Evolutionary conservation across 2,329 filamentous ascomycete genomes (phyloP).

Genomic region (Madurella mycetomatis): DNA sequence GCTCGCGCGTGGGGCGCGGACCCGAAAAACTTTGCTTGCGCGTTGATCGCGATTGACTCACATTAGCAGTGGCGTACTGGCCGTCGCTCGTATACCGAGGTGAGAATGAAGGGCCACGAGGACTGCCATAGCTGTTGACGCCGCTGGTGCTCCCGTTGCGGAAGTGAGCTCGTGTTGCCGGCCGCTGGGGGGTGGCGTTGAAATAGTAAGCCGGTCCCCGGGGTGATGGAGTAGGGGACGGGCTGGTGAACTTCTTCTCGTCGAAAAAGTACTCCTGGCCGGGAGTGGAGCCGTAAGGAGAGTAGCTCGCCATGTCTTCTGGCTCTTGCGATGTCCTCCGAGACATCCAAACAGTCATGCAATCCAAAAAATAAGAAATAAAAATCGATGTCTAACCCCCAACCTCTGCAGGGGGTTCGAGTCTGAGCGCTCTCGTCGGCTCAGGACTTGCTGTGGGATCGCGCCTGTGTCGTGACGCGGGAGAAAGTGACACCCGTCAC

Average conservation of each 20-base stretch:
- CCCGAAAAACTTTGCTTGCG: slow-evolving; percentile 47
- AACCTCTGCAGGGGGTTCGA: slow-evolving; percentile 17
- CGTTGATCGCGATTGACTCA: slow-evolving; percentile 51
- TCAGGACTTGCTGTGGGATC: slow-evolving; percentile 24
- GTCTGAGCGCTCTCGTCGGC: slow-evolving; percentile 16
- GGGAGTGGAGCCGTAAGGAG: slow-evolving; percentile 44
- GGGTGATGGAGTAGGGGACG: slow-evolving; percentile 55
- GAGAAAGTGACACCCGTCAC: slow-evolving; percentile 50
- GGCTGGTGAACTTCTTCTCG: slow-evolving; percentile 46
- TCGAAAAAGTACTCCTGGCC: slow-evolving; percentile 48
- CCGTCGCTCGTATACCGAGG: slow-evolving; percentile 59
- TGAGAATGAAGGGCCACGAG: slow-evolving; percentile 47
- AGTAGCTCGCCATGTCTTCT: slow-evolving; percentile 40
- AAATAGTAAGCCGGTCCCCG: slow-evolving; percentile 47
- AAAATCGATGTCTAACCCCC: slow-evolving; percentile 14
- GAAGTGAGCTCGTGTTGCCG: slow-evolving; percentile 50
- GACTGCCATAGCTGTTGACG: slow-evolving; percentile 30
- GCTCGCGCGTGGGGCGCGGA: slow-evolving; percentile 46
- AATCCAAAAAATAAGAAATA: slow-evolving; percentile 2
- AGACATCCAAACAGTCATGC: slow-evolving; percentile 27
- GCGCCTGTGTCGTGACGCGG: slow-evolving; percentile 46
- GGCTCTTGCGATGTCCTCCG: slow-evolving; percentile 33
- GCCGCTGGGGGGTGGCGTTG: slow-evolving; percentile 46
- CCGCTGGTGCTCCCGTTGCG: slow-evolving; percentile 41
- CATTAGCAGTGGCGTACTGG: slow-evolving; percentile 62